These are phyloP conservation scores for Termitomyces sp. DNA, from an alignment of 768 basidiomycete species.

Conservation along the genomic window DNA sequence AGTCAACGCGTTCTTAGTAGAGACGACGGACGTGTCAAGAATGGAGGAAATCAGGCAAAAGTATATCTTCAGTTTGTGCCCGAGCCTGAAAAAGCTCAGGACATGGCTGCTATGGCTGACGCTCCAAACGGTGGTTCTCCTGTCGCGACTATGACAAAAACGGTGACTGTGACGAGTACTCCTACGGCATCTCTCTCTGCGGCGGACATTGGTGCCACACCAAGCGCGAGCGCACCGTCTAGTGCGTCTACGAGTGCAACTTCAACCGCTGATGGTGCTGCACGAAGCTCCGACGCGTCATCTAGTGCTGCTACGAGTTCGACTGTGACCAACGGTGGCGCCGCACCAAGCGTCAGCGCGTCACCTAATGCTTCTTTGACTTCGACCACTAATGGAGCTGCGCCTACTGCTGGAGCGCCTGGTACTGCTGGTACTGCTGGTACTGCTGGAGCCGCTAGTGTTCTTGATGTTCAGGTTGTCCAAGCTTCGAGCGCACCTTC, in stretches of 20 bases:
- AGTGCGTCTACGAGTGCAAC: background rate
- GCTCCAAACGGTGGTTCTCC: conserved; percentile 12
- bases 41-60: conserved; percentile 6
- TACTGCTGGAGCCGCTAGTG: conserved; percentile 1
- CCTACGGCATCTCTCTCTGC: conserved; percentile 14
- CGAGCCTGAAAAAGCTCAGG: conserved; percentile 15
- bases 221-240: background rate
- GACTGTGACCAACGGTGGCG: background rate
- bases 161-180: conserved; percentile 20
- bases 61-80: conserved; percentile 53
- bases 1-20: conserved; percentile 16
- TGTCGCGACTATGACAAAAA: conserved; percentile 19
- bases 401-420: conserved; percentile 7
- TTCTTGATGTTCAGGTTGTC: conserved; percentile 11
- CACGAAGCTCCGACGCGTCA: background rate
- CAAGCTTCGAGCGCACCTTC: conserved; percentile 2
- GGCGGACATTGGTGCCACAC: conserved; percentile 5
- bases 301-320: background rate
- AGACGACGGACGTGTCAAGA: conserved; percentile 22
- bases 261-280: background rate
- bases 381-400: conserved; percentile 6
- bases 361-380: background rate
- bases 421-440: conserved; percentile 3
- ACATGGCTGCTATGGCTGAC: conserved; percentile 6
- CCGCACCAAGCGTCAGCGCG: background rate